Base-by-base conservation (phyloP, 306 rosid species). In the Biancaea sappan region DNA sequence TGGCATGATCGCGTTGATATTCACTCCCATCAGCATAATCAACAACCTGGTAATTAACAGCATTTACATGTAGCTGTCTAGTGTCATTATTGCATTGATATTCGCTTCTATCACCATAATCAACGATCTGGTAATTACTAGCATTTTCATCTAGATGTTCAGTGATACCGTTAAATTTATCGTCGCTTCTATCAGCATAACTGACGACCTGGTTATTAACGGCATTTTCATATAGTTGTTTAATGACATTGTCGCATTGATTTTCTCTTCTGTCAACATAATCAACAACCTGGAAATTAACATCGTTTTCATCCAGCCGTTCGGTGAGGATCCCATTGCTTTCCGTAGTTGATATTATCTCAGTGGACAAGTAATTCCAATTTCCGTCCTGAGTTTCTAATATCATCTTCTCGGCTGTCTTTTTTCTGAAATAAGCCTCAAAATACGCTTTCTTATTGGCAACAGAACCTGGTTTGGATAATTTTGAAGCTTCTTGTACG, bases 391-490 rank as follows among this genome's bases (percentile, higher is more conserved):
- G 57, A 40, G 34, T 73, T 69, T 77, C 71, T 1, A 78, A 66
- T n/a, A n/a, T n/a, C n/a, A n/a, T n/a, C 82, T 75, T 84, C 78
- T 87, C 90, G 0, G 81, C 85, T 52, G 93, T 92, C 58, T 89
- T 91, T 71, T 25, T 89, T 85, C 79, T 91, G 86, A 87, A 91
- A 80, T 88, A 96, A 64, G 93, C 94, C 84, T 93, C 98, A 63
- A 93, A 93, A 77, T 89, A 93, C 24, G 98, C 93, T 66, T 71
- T 89, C 85, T 86, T 89, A 35, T 87, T 86, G 12, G 98, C 98
- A 75, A 93, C 98, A 48, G 90, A 87, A 32, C 98, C 98, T 0
- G 96, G 96, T 70, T 82, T 93, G 5, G 97, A 89, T 68, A 81
- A 84, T 43, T 76, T 87, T 60, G 89, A 90, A 2, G 79, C 93